A percentile compares a stretch with the other conserved stretches of the same genome.
Evolutionary conservation across 352 stramenopile genomes (phyloP).

Genomic region (Globisporangium nagaii): DNA sequence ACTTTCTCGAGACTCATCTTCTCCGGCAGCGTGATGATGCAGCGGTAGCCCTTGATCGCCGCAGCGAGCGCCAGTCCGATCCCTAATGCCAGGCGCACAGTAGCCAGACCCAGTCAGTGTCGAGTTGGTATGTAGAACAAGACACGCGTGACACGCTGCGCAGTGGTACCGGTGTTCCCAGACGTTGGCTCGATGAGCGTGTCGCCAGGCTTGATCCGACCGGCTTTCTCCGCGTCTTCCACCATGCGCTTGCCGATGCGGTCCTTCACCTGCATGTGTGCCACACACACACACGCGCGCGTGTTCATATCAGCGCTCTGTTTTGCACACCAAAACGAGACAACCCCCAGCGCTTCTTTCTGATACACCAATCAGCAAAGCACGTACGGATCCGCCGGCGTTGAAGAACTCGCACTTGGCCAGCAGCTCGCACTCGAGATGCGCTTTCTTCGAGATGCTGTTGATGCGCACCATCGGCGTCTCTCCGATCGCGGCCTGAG

Average conservation of each 20-base stretch:
- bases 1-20: conserved; percentile 98
- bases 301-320: too few species aligned
- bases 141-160: too few species aligned
- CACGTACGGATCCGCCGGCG: conserved; percentile 62
- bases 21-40: conserved; percentile 91
- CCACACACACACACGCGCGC: too few species aligned
- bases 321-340: not conserved
- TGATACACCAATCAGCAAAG: not conserved
- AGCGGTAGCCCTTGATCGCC: conserved; percentile 95
- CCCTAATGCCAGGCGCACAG: conserved; percentile 24
- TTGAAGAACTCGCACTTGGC: conserved; percentile 97
- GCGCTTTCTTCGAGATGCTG: conserved; percentile 68
- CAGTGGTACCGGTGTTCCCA: conserved; percentile 84
- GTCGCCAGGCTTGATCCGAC: conserved; percentile 86
- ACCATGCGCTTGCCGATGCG: conserved; percentile 85
- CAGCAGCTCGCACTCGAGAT: conserved; percentile 86
- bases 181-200: conserved; percentile 96
- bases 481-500: conserved; percentile 60
- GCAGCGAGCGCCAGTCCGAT: conserved; percentile 97
- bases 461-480: conserved; percentile 94
- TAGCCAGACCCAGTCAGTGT: too few species aligned
- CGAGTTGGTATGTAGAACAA: too few species aligned
- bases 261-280: conserved; percentile 62
- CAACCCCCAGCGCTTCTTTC: not conserved
- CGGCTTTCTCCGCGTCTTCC: conserved; percentile 83